These are phyloP conservation scores for Candida nitratophila DNA, from an alignment of 805 yeast genomes.

Conservation along the genomic window DNA sequence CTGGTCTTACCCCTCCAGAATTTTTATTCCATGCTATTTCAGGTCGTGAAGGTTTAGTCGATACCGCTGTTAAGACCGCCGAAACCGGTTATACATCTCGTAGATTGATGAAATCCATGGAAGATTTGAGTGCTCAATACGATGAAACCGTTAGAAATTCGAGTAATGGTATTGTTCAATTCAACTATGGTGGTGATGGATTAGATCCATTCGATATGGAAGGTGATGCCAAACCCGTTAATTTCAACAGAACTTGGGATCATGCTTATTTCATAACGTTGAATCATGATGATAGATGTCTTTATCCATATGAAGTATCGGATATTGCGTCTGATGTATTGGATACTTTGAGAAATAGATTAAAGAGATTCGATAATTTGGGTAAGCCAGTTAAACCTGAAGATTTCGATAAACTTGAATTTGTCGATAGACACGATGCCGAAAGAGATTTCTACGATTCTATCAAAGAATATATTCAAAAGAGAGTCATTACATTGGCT, in stretches of 20 bases:
- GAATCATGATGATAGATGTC: conserved; percentile 41
- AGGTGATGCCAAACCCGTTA: conserved; percentile 96
- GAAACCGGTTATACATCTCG: conserved; percentile 99
- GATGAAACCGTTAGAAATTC: conserved; percentile 95
- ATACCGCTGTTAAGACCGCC: conserved; percentile 98
- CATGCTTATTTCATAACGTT: conserved; percentile 77
- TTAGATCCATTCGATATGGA: conserved; percentile 98
- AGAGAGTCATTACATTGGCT: conserved; percentile 53
- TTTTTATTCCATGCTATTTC: conserved; percentile 97
- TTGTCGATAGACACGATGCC: conserved; percentile 79
- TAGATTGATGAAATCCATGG: conserved; percentile 94
- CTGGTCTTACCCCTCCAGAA: conserved; percentile 95
- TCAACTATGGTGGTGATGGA: conserved; percentile 98
- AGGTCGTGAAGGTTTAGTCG: conserved; percentile 99
- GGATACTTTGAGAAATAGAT: conserved; percentile 49
- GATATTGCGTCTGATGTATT: conserved; percentile 49
- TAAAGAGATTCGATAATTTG: conserved; percentile 65
- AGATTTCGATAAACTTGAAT: conserved; percentile 46
- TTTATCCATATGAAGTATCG: conserved; percentile 65
- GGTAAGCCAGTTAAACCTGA: conserved; percentile 46
- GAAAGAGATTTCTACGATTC: conserved; percentile 81
- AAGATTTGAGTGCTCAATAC: conserved; percentile 88
- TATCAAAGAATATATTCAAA: conserved; percentile 52
- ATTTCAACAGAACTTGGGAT: conserved; percentile 90
- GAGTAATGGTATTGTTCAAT: conserved; percentile 93